These are phyloP conservation scores for Fusarium secorum DNA, from an alignment of 2,329 filamentous ascomycete species.

Conservation along the genomic window DNA sequence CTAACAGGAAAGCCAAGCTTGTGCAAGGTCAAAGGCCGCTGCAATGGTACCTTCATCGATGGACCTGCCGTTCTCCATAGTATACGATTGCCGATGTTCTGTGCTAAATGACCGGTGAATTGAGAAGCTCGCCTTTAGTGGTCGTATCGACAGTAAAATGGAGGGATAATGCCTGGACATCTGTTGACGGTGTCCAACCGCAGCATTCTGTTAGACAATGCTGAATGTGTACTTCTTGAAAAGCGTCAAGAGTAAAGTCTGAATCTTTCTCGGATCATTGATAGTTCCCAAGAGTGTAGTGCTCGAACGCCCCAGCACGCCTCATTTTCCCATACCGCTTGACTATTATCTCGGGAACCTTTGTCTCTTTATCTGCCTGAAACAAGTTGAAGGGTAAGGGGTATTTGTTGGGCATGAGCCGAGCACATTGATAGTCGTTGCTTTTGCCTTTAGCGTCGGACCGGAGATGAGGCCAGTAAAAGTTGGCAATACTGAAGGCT, in stretches of 20 bases:
- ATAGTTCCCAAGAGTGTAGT: background rate
- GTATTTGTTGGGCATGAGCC: accelerated
- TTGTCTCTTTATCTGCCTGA: background rate
- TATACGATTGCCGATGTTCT: background rate
- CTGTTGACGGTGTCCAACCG: background rate
- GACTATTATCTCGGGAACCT: background rate
- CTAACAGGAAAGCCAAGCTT: no score
- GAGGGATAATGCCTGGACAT: background rate
- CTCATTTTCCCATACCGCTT: background rate
- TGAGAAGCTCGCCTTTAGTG: background rate
- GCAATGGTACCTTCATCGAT: background rate
- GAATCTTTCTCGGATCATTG: background rate
- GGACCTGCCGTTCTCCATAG: background rate
- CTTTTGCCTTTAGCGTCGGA: background rate
- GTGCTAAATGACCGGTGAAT: background rate
- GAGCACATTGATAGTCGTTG: background rate
- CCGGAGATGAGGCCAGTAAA: background rate
- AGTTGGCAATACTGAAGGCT: background rate
- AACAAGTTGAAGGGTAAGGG: background rate
- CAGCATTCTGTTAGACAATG: no score
- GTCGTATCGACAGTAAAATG: background rate
- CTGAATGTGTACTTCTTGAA: background rate
- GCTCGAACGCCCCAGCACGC: background rate
- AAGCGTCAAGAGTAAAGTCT: background rate
- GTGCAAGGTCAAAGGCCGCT: background rate